Conservation (phyloP, 192 early-diverging fungal genomes). For the Cladochytrium replicatum region DNA sequence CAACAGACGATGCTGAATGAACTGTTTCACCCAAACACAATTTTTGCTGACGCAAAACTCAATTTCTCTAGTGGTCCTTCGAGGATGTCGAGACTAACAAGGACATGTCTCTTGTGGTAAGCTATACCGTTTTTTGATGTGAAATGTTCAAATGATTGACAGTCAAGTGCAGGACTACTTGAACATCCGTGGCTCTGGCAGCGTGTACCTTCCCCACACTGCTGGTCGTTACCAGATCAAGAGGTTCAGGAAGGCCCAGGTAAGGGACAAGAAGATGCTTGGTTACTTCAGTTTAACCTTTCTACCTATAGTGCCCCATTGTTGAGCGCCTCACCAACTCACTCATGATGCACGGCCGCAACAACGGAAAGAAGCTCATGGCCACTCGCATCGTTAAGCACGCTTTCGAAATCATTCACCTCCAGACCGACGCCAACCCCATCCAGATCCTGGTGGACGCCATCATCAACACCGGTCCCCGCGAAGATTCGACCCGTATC, state of each 20-base stretch:
- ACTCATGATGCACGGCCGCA: slow-evolving; percentile 99
- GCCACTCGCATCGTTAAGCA: slow-evolving; percentile 97
- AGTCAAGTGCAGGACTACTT: too few species aligned
- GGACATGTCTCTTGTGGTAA: slow-evolving; percentile 31
- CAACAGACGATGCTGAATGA: too few species aligned
- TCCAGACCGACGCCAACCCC: slow-evolving; percentile 96
- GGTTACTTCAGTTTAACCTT: too few species aligned
- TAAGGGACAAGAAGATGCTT: too few species aligned
- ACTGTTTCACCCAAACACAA: too few species aligned
- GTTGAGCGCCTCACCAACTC: slow-evolving; percentile 98
- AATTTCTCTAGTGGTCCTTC: slow-evolving; percentile 20
- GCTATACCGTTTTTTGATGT: slow-evolving; percentile 3
- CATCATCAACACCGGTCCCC: slow-evolving; percentile 97
- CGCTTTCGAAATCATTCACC: slow-evolving; percentile 98
- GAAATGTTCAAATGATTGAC: too few species aligned
- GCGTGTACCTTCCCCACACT: slow-evolving; percentile 95
- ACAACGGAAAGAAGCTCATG: slow-evolving; percentile 99
- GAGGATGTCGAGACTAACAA: slow-evolving; percentile 40
- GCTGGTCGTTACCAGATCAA: slow-evolving; percentile 95
- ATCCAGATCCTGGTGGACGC: slow-evolving; percentile 97
- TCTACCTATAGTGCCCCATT: slow-evolving; percentile 76
- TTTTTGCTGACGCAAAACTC: too few species aligned
- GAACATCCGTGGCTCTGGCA: slow-evolving; percentile 26
- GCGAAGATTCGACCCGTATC: slow-evolving; percentile 98
- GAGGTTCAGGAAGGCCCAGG: slow-evolving; percentile 95